Conservation (phyloP, 805 yeast species). For the Zygoascus bituminiphila region DNA sequence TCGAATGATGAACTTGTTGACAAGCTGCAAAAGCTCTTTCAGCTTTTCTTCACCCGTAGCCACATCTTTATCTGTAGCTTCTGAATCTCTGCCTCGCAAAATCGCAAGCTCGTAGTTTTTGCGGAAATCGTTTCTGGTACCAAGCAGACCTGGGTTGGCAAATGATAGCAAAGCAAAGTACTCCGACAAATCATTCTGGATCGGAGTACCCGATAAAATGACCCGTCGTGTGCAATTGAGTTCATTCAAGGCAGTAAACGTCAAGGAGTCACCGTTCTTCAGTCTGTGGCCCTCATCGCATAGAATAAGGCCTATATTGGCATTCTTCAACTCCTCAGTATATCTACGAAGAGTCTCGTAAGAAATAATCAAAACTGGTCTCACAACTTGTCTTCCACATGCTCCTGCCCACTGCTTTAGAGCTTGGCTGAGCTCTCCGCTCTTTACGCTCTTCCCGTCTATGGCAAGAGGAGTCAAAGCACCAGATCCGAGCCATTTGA, state of each 20-base stretch:
- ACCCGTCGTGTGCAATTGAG: constrained; percentile 82
- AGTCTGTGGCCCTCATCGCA: constrained; percentile 84
- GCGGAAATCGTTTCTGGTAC: constrained; percentile 74
- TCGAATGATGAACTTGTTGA: constrained; percentile 83
- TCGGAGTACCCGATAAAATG: constrained; percentile 92
- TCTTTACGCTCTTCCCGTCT: constrained; percentile 75
- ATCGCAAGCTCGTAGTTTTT: constrained; percentile 77
- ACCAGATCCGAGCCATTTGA: constrained; percentile 94
- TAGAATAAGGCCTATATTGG: constrained; percentile 77
- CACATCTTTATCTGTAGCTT: constrained; percentile 74
- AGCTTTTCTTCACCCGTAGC: constrained; percentile 61
- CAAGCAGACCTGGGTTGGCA: constrained; percentile 90
- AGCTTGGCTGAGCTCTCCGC: constrained; percentile 57
- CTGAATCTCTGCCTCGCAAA: constrained; percentile 79
- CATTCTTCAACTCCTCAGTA: constrained; percentile 60
- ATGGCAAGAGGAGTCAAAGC: constrained; percentile 79
- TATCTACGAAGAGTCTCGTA: constrained; percentile 89
- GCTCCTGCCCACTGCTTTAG: constrained; percentile 82
- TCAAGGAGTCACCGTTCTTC: constrained; percentile 84
- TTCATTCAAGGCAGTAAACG: constrained; percentile 80
- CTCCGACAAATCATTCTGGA: constrained; percentile 90
- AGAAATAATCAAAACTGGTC: constrained; percentile 89
- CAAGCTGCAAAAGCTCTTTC: constrained; percentile 61
- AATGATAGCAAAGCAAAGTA: constrained; percentile 83
- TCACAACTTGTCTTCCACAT: constrained; percentile 74